Conservation (phyloP, 2,329 filamentous ascomycete species). For the Thelonectria olida region DNA sequence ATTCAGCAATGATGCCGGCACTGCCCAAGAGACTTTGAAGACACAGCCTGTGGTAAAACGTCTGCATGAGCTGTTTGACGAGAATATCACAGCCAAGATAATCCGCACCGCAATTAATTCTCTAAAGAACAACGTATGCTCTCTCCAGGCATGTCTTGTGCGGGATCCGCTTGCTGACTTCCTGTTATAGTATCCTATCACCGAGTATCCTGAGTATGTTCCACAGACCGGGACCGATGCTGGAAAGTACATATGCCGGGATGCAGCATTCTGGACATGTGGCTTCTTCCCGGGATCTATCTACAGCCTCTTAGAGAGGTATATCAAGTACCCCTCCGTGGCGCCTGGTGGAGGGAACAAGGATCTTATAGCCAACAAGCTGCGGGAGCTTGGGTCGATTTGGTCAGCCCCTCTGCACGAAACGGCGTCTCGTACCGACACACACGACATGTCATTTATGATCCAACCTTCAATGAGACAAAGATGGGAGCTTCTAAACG, state of each 20-base stretch:
- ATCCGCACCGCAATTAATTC: conserved; percentile 24
- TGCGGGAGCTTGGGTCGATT: conserved; percentile 36
- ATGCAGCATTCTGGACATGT: conserved; percentile 47
- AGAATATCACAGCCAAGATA: conserved; percentile 33
- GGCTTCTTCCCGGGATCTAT: conserved; percentile 51
- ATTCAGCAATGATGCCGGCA: background rate
- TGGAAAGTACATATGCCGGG: conserved; percentile 32
- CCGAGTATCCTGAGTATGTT: conserved; percentile 34
- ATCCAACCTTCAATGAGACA: conserved; percentile 59
- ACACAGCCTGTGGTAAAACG: background rate
- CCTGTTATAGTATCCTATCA: conserved; percentile 26
- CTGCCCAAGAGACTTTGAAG: background rate
- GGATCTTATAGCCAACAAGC: conserved; percentile 16
- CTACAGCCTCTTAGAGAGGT: conserved; percentile 46
- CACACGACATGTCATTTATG: conserved; percentile 65
- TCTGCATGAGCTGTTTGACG: conserved; percentile 25
- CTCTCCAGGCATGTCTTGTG: accelerated
- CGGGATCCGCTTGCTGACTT: background rate
- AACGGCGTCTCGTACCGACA: conserved; percentile 53
- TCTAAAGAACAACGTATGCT: conserved; percentile 25
- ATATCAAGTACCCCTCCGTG: conserved; percentile 42
- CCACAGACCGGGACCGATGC: conserved; percentile 25
- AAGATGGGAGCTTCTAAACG: conserved; percentile 56
- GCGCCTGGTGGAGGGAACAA: conserved; percentile 21
- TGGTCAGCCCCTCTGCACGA: conserved; percentile 49